Conservation (phyloP, 768 basidiomycete species). For the Cubamyces sp. region DNA sequence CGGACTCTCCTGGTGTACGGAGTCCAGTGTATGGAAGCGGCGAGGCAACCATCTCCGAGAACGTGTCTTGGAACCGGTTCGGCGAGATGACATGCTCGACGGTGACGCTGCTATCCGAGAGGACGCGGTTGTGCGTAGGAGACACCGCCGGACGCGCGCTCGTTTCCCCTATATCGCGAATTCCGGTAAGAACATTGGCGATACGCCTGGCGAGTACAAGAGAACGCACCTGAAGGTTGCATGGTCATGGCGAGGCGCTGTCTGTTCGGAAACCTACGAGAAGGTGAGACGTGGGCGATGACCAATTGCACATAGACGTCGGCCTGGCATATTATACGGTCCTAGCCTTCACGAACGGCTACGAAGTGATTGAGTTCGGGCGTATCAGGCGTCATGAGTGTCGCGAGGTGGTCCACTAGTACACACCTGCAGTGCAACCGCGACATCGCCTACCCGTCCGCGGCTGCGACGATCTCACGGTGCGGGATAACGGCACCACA, state of each 20-base stretch:
- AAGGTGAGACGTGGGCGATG: too few species aligned
- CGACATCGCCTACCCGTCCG: not conserved
- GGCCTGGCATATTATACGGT: too few species aligned
- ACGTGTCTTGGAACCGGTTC: conserved; percentile 1
- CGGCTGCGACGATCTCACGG: not conserved
- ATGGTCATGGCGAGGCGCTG: not conserved
- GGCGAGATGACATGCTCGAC: not conserved
- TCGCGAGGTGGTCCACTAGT: conserved; percentile 1
- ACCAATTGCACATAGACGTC: too few species aligned
- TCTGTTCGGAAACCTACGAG: not conserved
- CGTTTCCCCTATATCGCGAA: not conserved
- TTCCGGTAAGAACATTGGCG: not conserved
- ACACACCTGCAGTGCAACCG: not conserved
- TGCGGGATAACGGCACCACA: not conserved
- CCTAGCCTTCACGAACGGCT: not conserved
- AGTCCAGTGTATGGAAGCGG: not conserved
- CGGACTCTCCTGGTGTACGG: not conserved
- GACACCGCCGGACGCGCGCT: not conserved
- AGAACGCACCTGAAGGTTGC: not conserved
- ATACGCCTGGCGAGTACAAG: not conserved
- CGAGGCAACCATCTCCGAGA: not conserved
- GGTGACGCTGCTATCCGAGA: conserved; percentile 1
- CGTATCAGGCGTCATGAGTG: not conserved
- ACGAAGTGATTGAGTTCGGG: not conserved
- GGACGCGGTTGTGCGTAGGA: conserved; percentile 7